phyloP scores from a whole-genome alignment of 2,329 filamentous ascomycete genomes.

The Lasiodiplodia citricola region DNA sequence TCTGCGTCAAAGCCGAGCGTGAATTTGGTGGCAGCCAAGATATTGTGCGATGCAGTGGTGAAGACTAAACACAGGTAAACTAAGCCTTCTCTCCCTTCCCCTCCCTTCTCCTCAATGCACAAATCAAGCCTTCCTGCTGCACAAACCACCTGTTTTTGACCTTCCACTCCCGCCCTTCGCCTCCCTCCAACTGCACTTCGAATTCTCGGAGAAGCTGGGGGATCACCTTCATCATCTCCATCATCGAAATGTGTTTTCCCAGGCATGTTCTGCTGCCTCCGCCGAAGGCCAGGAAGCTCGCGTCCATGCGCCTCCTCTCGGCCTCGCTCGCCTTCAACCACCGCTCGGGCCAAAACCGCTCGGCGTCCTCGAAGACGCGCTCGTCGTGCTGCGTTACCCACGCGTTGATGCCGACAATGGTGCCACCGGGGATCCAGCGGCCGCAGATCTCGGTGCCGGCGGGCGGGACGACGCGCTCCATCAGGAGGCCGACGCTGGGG shows the following conservation, averaged over 20 bases:
- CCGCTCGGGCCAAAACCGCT: slow-evolving; percentile 27
- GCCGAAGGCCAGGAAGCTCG: slow-evolving; percentile 28
- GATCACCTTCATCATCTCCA: slow-evolving; percentile 30
- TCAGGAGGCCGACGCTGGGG: slow-evolving; percentile 41
- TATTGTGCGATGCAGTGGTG: background rate
- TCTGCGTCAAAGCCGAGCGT: too few relatives aligned
- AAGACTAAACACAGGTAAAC: background rate
- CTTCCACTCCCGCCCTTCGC: slow-evolving; percentile 4
- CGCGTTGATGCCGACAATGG: slow-evolving; percentile 41
- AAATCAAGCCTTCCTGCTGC: slow-evolving; percentile 18
- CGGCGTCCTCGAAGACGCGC: slow-evolving; percentile 19
- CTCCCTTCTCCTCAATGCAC: slow-evolving; percentile 11
- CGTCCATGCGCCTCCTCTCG: slow-evolving; percentile 11
- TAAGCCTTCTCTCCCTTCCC: background rate
- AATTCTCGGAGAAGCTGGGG: slow-evolving; percentile 29
- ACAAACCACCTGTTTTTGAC: slow-evolving; percentile 27
- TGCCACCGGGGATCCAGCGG: slow-evolving; percentile 33
- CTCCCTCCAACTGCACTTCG: slow-evolving; percentile 27
- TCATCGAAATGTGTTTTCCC: slow-evolving; percentile 28
- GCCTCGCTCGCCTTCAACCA: slow-evolving; percentile 25
- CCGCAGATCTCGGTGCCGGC: slow-evolving; percentile 34
- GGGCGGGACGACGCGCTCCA: slow-evolving; percentile 40
- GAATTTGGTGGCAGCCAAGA: too few relatives aligned
- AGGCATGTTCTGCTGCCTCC: slow-evolving; percentile 29
- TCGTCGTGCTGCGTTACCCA: slow-evolving; percentile 34